Percentiles rank a stretch among this genome's conserved stretches.
Conservation (phyloP, 371 early-diverging fungal genomes). For the Mortierella sp. region DNA sequence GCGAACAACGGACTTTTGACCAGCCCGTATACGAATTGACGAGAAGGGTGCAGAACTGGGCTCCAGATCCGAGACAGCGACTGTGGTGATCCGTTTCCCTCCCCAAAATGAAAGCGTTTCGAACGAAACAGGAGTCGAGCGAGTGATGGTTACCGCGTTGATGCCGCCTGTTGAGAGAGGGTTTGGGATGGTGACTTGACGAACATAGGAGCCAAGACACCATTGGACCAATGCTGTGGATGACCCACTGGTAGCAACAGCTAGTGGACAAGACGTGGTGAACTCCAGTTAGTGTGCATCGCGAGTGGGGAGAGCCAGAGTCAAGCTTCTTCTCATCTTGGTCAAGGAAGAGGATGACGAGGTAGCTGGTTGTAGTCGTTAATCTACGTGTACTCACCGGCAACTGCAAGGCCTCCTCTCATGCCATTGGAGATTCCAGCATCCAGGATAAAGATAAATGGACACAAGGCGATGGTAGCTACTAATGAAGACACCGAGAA, state of each 20-base stretch:
- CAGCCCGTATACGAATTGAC: slow-evolving; percentile 59
- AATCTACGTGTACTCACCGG: slow-evolving; percentile 50
- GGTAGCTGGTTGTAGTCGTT: neutral
- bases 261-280: slow-evolving; percentile 22
- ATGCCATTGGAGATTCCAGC: slow-evolving; percentile 68
- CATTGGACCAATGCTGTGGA: slow-evolving; percentile 68
- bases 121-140: slow-evolving; percentile 50
- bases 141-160: slow-evolving; percentile 12
- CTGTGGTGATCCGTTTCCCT: slow-evolving; percentile 60
- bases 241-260: slow-evolving; percentile 69
- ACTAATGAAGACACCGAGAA: slow-evolving; percentile 71
- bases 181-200: slow-evolving; percentile 60
- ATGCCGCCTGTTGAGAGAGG: slow-evolving; percentile 7
- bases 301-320: no score
- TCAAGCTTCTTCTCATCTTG: no score
- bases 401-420: slow-evolving; percentile 67
- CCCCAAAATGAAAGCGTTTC: slow-evolving; percentile 52
- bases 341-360: no score
- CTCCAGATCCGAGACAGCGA: slow-evolving; percentile 60
- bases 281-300: neutral
- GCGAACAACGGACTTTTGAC: slow-evolving; percentile 43
- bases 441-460: slow-evolving; percentile 70
- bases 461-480: slow-evolving; percentile 64
- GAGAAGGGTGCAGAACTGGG: slow-evolving; percentile 68
- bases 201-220: slow-evolving; percentile 74